Conservation (phyloP, 306 rosid genomes). For the Abrus precatorius region DNA sequence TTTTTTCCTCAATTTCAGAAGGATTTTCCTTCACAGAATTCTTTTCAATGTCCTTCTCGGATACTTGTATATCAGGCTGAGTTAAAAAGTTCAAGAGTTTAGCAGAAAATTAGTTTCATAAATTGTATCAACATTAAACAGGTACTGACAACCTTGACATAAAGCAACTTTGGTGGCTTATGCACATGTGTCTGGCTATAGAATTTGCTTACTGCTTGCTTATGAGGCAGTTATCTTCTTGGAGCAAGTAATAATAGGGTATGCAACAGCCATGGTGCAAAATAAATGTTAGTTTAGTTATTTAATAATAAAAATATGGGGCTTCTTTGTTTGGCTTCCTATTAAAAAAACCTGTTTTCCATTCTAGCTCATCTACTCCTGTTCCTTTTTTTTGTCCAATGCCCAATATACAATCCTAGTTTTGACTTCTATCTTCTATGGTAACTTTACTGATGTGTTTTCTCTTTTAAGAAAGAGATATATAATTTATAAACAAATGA, state of each 20-base stretch:
- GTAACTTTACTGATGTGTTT: no score
- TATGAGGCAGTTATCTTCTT: neutral
- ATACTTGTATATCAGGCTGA: constrained; percentile 61
- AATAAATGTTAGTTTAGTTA: neutral
- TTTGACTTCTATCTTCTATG: neutral
- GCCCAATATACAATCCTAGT: neutral
- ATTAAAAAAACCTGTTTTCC: neutral
- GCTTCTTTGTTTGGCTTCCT: no score
- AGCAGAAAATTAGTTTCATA: constrained; percentile 20
- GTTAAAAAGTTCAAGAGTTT: constrained; percentile 48
- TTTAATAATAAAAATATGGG: neutral
- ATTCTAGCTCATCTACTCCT: neutral
- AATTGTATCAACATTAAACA: constrained; percentile 10
- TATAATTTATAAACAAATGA: neutral
- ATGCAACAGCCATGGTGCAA: neutral
- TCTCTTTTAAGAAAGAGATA: no score
- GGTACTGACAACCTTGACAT: neutral
- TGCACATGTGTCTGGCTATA: constrained; percentile 1
- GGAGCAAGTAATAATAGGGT: neutral
- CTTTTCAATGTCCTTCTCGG: constrained; percentile 56
- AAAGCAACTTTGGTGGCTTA: neutral
- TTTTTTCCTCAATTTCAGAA: constrained; percentile 59
- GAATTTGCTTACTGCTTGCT: neutral
- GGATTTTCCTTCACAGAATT: constrained; percentile 54
- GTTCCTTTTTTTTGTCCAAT: neutral